Conservation (phyloP, 345 rosid genomes). For the Firmiana major region DNA sequence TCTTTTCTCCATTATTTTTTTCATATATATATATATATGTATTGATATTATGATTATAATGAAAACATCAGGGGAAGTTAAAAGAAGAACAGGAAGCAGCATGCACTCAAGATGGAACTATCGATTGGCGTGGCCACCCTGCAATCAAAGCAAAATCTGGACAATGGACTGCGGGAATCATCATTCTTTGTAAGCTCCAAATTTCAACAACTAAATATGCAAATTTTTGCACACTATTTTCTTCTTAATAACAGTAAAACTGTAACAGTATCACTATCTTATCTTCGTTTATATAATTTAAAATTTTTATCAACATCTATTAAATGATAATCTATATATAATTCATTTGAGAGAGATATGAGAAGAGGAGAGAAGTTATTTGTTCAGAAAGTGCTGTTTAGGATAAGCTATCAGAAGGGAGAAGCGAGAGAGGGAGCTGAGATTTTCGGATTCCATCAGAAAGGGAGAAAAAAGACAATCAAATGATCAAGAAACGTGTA, state of each 20-base stretch:
- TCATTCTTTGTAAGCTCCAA: slow-evolving; percentile 58
- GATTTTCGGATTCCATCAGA: not conserved
- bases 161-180: slow-evolving; percentile 59
- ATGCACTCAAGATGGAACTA: slow-evolving; percentile 53
- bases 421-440: not conserved
- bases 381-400: not conserved
- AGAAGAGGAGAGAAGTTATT: not conserved
- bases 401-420: slow-evolving; percentile 15
- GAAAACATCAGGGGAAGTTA: slow-evolving; percentile 27
- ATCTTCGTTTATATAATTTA: too few relatives aligned
- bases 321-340: too few relatives aligned
- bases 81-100: slow-evolving; percentile 32
- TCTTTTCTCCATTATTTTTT: not conserved
- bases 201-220: not conserved
- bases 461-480: not conserved
- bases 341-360: too few relatives aligned
- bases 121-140: slow-evolving; percentile 60
- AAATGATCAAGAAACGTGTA: slow-evolving; percentile 10
- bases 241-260: too few relatives aligned
- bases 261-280: too few relatives aligned
- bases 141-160: slow-evolving; percentile 56
- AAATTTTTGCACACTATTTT: too few relatives aligned
- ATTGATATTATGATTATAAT: too few relatives aligned
- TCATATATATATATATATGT: too few relatives aligned
- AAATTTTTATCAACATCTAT: too few relatives aligned